phyloP scores from a whole-genome alignment of 148 eudicot species.

The Polygonum aviculare region DNA sequence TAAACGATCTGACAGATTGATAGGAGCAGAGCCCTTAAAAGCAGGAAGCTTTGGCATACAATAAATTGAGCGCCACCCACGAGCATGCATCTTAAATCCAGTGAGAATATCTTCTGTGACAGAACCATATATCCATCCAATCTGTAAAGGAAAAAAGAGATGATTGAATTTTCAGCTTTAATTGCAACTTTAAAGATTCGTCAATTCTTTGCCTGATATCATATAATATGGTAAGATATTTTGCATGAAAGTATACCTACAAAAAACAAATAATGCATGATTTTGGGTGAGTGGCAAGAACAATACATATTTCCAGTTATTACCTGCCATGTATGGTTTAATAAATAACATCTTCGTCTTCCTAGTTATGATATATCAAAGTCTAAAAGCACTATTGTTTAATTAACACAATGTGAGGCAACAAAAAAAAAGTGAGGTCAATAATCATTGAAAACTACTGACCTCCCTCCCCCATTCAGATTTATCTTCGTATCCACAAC shows the following conservation, averaged over 20 bases:
- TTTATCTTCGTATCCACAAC: constrained; percentile 83
- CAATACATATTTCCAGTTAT: not conserved
- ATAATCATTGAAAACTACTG: constrained; percentile 8
- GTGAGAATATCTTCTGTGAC: constrained; percentile 92
- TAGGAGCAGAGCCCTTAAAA: constrained; percentile 87
- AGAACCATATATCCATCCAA: constrained; percentile 89
- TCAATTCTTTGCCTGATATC: not conserved
- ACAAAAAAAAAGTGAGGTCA: not conserved
- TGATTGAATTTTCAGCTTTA: not conserved
- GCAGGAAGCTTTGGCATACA: constrained; percentile 80
- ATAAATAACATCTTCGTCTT: not conserved
- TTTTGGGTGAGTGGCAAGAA: not conserved
- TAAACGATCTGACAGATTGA: constrained; percentile 80
- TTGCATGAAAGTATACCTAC: too few relatives aligned
- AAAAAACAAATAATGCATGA: not conserved
- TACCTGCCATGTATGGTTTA: not conserved
- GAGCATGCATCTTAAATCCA: constrained; percentile 88
- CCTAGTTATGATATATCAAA: not conserved
- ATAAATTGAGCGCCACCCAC: constrained; percentile 84
- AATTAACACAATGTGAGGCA: not conserved
- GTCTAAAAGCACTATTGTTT: not conserved
- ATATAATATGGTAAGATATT: too few relatives aligned
- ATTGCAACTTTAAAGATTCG: not conserved
- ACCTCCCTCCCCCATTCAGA: constrained; percentile 84
- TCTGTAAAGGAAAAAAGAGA: constrained; percentile 30